phyloP scores from a whole-genome alignment of 2,329 filamentous ascomycete genomes.

The Amylocarpus encephaloides region DNA sequence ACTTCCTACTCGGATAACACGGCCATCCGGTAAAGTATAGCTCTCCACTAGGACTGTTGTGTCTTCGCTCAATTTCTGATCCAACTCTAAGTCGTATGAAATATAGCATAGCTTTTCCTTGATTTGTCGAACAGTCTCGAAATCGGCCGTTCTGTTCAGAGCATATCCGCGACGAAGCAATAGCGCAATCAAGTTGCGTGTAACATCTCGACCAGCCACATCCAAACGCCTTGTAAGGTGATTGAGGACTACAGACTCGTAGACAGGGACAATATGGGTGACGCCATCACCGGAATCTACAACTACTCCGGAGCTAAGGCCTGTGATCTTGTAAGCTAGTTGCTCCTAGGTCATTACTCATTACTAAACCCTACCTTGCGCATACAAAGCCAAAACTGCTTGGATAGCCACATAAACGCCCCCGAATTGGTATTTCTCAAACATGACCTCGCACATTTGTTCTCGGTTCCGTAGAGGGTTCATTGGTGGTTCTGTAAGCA shows the following conservation, averaged over 20 bases:
- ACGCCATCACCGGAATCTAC: constrained; percentile 98
- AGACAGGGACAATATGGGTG: constrained; percentile 96
- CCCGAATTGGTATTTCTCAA: constrained; percentile 92
- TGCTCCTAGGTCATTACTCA: neutral
- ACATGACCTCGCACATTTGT: constrained; percentile 99
- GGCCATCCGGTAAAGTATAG: constrained; percentile 93
- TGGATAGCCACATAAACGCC: constrained; percentile 98
- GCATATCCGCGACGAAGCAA: constrained; percentile 91
- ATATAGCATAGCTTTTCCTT: constrained; percentile 99
- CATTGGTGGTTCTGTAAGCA: constrained; percentile 95
- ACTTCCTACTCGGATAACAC: constrained; percentile 91
- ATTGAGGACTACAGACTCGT: constrained; percentile 96
- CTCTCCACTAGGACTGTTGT: constrained; percentile 96
- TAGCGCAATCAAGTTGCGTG: constrained; percentile 94
- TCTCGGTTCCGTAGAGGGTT: constrained; percentile 96
- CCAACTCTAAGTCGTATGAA: constrained; percentile 93
- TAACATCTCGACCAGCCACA: constrained; percentile 93
- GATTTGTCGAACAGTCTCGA: constrained; percentile 97
- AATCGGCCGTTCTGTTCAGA: constrained; percentile 95
- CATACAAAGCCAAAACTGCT: constrained; percentile 91
- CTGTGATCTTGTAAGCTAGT: constrained; percentile 36
- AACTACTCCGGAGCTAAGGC: constrained; percentile 88
- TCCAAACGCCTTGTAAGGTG: constrained; percentile 91
- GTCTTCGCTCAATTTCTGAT: constrained; percentile 93
- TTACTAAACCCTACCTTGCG: constrained; percentile 55